These are phyloP conservation scores for Trypethelium eluteriae DNA, from an alignment of 495 filamentous ascomycete genomes.

Conservation along the genomic window DNA sequence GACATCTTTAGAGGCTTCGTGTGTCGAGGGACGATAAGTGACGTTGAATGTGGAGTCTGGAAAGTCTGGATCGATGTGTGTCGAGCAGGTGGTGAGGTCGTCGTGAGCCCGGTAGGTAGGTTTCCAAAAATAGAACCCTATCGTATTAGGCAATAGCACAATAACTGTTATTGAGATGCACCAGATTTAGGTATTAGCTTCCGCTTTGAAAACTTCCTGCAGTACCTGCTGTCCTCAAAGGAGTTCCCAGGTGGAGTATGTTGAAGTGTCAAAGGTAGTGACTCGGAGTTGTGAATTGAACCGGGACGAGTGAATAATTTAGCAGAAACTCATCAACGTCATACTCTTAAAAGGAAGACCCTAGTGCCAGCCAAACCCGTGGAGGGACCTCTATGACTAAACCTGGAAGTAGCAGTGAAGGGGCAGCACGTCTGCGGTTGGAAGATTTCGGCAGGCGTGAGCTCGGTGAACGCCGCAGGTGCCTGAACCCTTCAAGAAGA, in stretches of 20 bases:
- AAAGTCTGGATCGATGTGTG: background rate
- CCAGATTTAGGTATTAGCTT: slow-evolving; percentile 7
- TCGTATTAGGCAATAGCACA: slow-evolving; percentile 11
- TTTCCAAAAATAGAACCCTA: slow-evolving; percentile 21
- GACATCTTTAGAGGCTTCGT: slow-evolving; percentile 44
- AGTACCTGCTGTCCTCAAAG: slow-evolving; percentile 28
- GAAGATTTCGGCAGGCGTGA: background rate
- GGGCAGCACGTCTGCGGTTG: background rate
- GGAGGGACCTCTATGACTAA: slow-evolving; percentile 7
- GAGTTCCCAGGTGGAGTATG: slow-evolving; percentile 13
- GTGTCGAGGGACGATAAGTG: background rate
- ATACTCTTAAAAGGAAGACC: background rate
- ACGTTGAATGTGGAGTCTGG: background rate
- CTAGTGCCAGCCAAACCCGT: slow-evolving; percentile 8
- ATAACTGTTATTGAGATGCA: background rate
- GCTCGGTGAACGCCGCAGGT: background rate
- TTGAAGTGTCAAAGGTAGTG: background rate
- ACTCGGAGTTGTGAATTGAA: slow-evolving; percentile 4
- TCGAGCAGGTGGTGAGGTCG: background rate
- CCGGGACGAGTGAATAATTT: background rate
- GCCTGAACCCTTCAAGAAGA: background rate
- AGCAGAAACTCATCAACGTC: background rate
- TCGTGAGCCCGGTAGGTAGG: background rate
- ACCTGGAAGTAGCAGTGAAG: background rate
- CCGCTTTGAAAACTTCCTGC: slow-evolving; percentile 20